These are phyloP conservation scores for Agastache rugosa DNA, from an alignment of 257 asterid genomes.

Conservation along the genomic window DNA sequence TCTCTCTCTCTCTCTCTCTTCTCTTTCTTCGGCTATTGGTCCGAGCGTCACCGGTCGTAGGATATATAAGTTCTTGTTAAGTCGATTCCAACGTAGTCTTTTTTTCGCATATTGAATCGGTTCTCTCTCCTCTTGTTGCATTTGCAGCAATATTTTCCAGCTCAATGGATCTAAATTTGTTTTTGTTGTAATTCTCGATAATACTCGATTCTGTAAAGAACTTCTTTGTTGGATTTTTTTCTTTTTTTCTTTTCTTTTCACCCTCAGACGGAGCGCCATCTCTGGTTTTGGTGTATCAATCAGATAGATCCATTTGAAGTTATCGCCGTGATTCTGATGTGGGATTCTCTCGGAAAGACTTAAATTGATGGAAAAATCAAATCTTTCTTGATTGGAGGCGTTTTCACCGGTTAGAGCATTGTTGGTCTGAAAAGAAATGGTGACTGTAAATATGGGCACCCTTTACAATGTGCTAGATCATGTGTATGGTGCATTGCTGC, in stretches of 20 bases:
- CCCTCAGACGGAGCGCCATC: background rate
- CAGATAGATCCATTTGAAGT: conserved; percentile 28
- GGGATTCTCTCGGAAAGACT: conserved; percentile 33
- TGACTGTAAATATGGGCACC: conserved; percentile 80
- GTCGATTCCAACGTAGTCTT: background rate
- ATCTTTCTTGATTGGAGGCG: conserved; percentile 18
- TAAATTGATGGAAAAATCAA: conserved; percentile 23
- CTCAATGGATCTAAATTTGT: conserved; percentile 35
- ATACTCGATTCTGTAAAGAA: background rate
- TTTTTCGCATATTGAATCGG: background rate
- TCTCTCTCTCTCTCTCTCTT: conserved; percentile 4
- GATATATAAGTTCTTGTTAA: background rate
- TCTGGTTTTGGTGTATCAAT: conserved; percentile 6
- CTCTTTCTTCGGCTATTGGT: background rate
- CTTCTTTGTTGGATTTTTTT: too few relatives aligned
- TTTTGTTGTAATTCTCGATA: background rate
- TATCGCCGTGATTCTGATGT: conserved; percentile 18
- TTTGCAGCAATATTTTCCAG: background rate
- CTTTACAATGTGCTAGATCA: conserved; percentile 86
- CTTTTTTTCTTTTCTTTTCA: background rate
- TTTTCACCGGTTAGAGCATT: background rate
- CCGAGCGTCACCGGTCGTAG: background rate
- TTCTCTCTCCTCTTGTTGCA: background rate
- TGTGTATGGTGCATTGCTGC: conserved; percentile 89
- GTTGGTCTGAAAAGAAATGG: conserved; percentile 46